These are phyloP conservation scores for Euphrasia confusa DNA, from an alignment of 257 asterid species.

Conservation along the genomic window DNA sequence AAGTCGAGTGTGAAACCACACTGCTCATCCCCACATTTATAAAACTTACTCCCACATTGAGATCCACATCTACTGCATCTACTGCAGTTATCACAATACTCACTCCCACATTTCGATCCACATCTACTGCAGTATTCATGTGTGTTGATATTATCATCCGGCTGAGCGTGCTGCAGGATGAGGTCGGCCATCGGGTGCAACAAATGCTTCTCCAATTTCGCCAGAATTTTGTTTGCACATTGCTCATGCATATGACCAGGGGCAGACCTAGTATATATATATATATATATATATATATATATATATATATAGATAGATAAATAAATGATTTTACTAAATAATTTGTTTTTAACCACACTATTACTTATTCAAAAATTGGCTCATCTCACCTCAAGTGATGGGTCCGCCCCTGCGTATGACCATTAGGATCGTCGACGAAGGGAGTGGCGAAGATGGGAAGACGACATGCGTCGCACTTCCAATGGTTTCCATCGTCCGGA, in stretches of 20 bases:
- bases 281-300: no score
- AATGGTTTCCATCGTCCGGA: background rate
- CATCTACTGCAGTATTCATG: background rate
- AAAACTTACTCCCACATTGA: background rate
- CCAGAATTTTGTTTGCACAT: background rate
- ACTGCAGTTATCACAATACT: no score
- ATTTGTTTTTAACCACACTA: no score
- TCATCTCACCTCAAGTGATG: no score
- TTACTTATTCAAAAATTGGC: no score
- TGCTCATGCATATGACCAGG: background rate
- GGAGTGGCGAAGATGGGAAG: conserved; percentile 20
- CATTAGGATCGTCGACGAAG: no score
- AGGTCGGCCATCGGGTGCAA: background rate
- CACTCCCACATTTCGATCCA: background rate
- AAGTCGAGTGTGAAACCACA: conserved; percentile 8
- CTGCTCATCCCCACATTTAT: background rate
- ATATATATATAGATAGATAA: no score
- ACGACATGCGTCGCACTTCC: background rate
- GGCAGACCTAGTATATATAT: no score
- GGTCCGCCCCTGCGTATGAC: no score
- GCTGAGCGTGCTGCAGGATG: background rate
- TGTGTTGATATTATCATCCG: background rate
- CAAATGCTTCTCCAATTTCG: background rate
- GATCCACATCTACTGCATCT: background rate
- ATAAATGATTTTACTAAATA: no score